Percentiles rank a stretch among this genome's conserved stretches.
phyloP scores from a whole-genome alignment of 164 flowering plant species.

The Kalanchoe fedtschenkoi region DNA sequence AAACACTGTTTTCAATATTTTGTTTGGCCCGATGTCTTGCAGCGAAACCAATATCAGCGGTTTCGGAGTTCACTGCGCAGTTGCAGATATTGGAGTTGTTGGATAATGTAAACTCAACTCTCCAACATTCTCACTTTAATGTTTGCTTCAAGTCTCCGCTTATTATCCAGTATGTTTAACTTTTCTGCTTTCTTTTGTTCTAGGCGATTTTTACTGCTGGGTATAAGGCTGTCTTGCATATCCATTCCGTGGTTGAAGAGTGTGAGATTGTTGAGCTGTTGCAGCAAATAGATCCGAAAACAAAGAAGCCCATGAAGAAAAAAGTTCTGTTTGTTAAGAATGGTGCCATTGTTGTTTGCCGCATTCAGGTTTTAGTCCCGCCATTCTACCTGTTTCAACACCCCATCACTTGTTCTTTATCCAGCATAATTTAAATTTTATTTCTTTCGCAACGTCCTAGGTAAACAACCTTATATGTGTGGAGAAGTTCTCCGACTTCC shows the following conservation, averaged over 20 bases:
- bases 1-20: background rate
- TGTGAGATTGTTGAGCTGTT: constrained; percentile 87
- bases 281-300: constrained; percentile 84
- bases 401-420: background rate
- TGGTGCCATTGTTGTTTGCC: constrained; percentile 79
- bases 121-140: background rate
- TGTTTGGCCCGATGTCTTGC: constrained; percentile 21
- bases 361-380: constrained; percentile 54
- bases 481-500: constrained; percentile 78
- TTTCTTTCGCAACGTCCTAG: constrained; percentile 21
- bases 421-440: too few species aligned
- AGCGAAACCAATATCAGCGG: constrained; percentile 69
- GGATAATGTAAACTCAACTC: constrained; percentile 52
- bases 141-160: background rate
- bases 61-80: constrained; percentile 75
- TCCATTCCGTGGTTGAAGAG: constrained; percentile 93
- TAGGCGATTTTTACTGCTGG: constrained; percentile 99
- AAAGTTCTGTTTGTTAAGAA: constrained; percentile 86
- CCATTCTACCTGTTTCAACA: background rate
- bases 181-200: background rate
- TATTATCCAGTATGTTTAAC: background rate
- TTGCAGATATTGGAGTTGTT: constrained; percentile 85
- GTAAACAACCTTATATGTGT: constrained; percentile 71
- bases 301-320: constrained; percentile 82
- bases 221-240: constrained; percentile 89